Evolutionary conservation across 306 rosid species (phyloP).

Genomic region (Abrus precatorius): DNA sequence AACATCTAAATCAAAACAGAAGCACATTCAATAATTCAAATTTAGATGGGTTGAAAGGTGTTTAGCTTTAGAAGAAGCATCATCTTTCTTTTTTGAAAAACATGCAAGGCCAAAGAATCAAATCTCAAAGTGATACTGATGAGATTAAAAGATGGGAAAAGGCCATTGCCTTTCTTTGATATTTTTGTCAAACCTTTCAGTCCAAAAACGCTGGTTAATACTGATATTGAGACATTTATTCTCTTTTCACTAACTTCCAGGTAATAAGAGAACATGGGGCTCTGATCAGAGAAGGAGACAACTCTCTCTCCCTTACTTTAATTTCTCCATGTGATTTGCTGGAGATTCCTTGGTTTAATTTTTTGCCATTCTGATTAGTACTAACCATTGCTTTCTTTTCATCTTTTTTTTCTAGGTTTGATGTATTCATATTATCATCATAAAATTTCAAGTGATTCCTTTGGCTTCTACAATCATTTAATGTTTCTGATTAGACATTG

Average conservation of each 20-base stretch:
- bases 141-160: constrained; percentile 54
- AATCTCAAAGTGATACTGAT: constrained; percentile 50
- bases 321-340: constrained; percentile 52
- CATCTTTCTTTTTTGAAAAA: constrained; percentile 53
- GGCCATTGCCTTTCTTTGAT: constrained; percentile 52
- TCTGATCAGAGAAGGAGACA: constrained; percentile 50
- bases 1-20: constrained; percentile 66
- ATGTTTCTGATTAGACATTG: constrained; percentile 50
- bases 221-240: constrained; percentile 54
- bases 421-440: constrained; percentile 7
- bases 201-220: constrained; percentile 37
- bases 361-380: constrained; percentile 3
- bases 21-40: constrained; percentile 50
- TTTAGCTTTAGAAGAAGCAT: constrained; percentile 54
- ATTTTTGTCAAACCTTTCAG: constrained; percentile 27
- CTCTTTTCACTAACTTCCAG: constrained; percentile 61
- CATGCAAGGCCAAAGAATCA: constrained; percentile 58
- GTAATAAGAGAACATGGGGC: constrained; percentile 51
- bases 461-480: constrained; percentile 48
- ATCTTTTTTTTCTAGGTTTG: not conserved
- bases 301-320: constrained; percentile 49
- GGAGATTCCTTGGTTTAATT: constrained; percentile 50
- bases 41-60: constrained; percentile 49
- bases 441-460: constrained; percentile 45
- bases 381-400: not conserved